Evolutionary conservation across 2,329 filamentous ascomycete genomes (phyloP).

Genomic region (Lachnellula suecica): DNA sequence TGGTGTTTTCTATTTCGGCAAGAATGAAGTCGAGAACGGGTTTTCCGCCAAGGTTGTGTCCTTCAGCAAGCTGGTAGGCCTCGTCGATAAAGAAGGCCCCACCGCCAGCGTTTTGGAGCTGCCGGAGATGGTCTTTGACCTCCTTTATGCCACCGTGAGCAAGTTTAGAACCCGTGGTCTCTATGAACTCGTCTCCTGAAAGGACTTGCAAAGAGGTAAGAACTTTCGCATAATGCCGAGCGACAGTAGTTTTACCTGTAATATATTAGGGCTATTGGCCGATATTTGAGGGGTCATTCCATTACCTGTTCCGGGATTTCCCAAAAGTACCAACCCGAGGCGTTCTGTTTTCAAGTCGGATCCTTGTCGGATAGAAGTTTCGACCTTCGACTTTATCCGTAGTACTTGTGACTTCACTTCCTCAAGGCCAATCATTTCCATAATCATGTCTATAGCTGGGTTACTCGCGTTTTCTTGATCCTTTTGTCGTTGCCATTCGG

Average conservation of each 20-base stretch:
- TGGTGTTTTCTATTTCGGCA: slow-evolving; percentile 69
- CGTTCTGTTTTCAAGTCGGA: slow-evolving; percentile 56
- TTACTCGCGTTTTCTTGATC: slow-evolving; percentile 48
- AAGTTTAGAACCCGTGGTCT: slow-evolving; percentile 67
- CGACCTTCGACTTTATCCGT: slow-evolving; percentile 60
- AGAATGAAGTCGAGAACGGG: slow-evolving; percentile 70
- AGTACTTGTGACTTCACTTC: slow-evolving; percentile 65
- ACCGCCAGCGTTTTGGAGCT: slow-evolving; percentile 61
- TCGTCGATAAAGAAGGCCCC: slow-evolving; percentile 78
- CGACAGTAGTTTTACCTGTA: slow-evolving; percentile 71
- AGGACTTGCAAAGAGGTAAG: slow-evolving; percentile 61
- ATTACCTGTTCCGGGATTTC: slow-evolving; percentile 72
- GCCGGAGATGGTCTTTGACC: slow-evolving; percentile 55
- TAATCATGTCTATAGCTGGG: slow-evolving; percentile 58
- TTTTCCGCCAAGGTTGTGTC: slow-evolving; percentile 54
- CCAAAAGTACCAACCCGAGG: slow-evolving; percentile 62
- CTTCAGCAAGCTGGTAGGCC: slow-evolving; percentile 69
- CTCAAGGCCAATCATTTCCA: slow-evolving; percentile 71
- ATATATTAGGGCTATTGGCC: slow-evolving; percentile 44
- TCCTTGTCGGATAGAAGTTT: slow-evolving; percentile 57
- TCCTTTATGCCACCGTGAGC: slow-evolving; percentile 60
- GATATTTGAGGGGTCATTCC: background rate
- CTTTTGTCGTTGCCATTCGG: slow-evolving; percentile 66
- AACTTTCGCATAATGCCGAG: slow-evolving; percentile 67
- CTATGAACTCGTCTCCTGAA: slow-evolving; percentile 58